Evolutionary conservation across 2,329 filamentous ascomycete species (phyloP).

Genomic region (Periconia sp.): DNA sequence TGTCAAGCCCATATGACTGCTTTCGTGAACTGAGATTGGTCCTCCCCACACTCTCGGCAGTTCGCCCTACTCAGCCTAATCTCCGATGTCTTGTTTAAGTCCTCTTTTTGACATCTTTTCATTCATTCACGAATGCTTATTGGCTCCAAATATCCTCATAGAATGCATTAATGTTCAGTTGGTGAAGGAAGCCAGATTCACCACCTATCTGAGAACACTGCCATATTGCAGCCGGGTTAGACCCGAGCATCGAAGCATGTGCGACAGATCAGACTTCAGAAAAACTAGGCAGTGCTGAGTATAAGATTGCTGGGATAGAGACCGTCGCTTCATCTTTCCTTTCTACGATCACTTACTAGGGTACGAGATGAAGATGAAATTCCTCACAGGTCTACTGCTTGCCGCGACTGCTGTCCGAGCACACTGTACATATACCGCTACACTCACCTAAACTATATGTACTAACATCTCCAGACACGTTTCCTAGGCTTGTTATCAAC

Average conservation of each 20-base stretch:
- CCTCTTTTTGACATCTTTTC: not conserved
- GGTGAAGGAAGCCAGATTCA: not conserved
- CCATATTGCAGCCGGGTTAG: not conserved
- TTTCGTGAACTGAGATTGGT: slow-evolving; percentile 4
- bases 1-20: not conserved
- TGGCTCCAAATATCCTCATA: slow-evolving; percentile 1
- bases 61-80: slow-evolving; percentile 12
- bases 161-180: no score
- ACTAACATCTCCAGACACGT: slow-evolving; percentile 28
- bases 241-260: not conserved
- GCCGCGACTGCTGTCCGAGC: slow-evolving; percentile 25
- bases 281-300: not conserved
- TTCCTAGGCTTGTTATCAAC: slow-evolving; percentile 33
- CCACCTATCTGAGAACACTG: slow-evolving; percentile 3
- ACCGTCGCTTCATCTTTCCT: not conserved
- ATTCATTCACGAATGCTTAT: not conserved
- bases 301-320: not conserved
- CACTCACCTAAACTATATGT: not conserved
- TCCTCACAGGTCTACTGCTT: slow-evolving; percentile 22
- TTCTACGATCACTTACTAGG: not conserved
- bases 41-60: slow-evolving; percentile 9
- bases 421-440: slow-evolving; percentile 22
- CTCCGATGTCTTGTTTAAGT: not conserved
- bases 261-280: no score
- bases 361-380: slow-evolving; percentile 18